Base-by-base conservation (phyloP, 2,329 filamentous ascomycete genomes). In the Parascedosporium putredinis region DNA sequence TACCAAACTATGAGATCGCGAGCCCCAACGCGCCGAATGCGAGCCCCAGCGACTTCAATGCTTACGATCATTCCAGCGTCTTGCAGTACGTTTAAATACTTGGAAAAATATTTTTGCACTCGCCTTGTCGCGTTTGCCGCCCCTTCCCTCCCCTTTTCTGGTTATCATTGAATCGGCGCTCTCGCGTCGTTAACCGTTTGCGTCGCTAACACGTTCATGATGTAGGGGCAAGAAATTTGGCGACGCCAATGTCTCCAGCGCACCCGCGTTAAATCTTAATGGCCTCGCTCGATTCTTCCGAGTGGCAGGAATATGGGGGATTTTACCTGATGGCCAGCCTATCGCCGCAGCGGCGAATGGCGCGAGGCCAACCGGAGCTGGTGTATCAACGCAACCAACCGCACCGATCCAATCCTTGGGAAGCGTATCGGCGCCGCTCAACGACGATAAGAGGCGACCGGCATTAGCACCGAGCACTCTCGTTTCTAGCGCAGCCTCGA, bases 1-100 rank as follows among this genome's bases (percentile, higher is more conserved):
- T 82, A 59, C 78, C 79, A 60, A 75, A 77, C 63, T 69, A 74
- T 66, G 71, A 73, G 64, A 72, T 78, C 63, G 70, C 71, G 59
- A 74, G 76, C 56, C 67, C 69, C 57, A 77, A 50, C 48, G 40
- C 42, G 72, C 69, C 57, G 77, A 82, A 67, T 67, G 65, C 60
- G 3, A 73, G 54, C 82, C 81, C 54, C 64, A 81, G 51, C 69
- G 76, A 57, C 72, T 71, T 43, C 73, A 49, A 49, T 24, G 18
- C 47, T n/a, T 49, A 49, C 47, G 36, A 49, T 22, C 47, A 49
- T 31, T 43, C 71, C 56, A 78, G 82, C 59, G 74, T 83, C 51
- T 64, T 76, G 57, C 73, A 78, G 79, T 83, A 77, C 52, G 79
- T 76, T 29, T 20, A 6, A 14, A 10, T 51, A 52, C 50, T 51